Base-by-base conservation (phyloP, 176 grass and related monocot species). In the Zoysia pacifica region DNA sequence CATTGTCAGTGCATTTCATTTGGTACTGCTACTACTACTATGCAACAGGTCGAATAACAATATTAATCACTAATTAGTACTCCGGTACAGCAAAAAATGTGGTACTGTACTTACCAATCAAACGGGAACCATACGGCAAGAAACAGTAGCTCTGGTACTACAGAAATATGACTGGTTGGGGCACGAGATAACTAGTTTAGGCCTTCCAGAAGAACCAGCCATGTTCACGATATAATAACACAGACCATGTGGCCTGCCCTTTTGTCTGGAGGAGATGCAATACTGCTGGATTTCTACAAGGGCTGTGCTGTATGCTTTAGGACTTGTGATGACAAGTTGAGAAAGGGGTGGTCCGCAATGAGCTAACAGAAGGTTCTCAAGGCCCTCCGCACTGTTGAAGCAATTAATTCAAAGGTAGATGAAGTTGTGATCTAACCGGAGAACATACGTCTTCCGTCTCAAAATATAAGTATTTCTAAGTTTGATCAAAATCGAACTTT, bases 161-260 rank as follows among this genome's bases (percentile, higher is more conserved):
- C 4, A 18, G 46, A 63, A 56, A 62, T 28, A 8, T 75, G 13
- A 44, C 45, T 56, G 43, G 54, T 28, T 64, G 66, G 43, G 35
- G 5, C 9, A 54, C 10, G 65, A 52, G 71, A 20, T 45, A 18
- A 77, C 72, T 12, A 78, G 28, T 58, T 72, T 5, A 80, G 69
- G 45, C 11, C 62, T 61, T 80, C 15, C 42, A 48, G 61, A 65
- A 69, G 44, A 43, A 54, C 28, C 28, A 28, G 9, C 66, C 58
- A 37, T 40, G 14, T 14, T 67, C 67, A 65, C 63, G 49, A 42
- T 73, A 46, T 20, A 60, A 42, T 51, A 41, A 60, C 19, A 50
- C 67, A 72, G 35, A 73, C 74, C 67, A 78, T 87, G 74, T 78
- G 72, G 18, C 36, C 56, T 77, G 69, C 48, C 56, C 35, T 70